Percentiles rank a stretch among this genome's conserved stretches.
Conservation (phyloP, 257 asterid species). For the Gentiana dahurica region DNA sequence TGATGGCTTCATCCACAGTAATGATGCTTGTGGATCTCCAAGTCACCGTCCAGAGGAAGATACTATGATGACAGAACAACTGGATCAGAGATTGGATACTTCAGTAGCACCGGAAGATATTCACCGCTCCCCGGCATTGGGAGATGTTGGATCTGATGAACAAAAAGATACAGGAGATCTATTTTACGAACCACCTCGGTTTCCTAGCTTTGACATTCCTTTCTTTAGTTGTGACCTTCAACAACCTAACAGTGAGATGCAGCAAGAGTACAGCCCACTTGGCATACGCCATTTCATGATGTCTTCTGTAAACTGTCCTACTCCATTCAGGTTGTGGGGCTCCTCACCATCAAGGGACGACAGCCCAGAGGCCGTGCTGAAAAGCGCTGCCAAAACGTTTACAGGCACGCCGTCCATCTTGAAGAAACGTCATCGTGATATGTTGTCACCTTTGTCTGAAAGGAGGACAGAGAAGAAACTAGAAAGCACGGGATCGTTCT, state of each 20-base stretch:
- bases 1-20: constrained; percentile 27
- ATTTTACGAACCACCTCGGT: constrained; percentile 90
- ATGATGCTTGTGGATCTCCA: constrained; percentile 28
- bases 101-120: constrained; percentile 27
- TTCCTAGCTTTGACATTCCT: constrained; percentile 83
- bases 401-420: constrained; percentile 77
- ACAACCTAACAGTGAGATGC: constrained; percentile 63
- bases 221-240: constrained; percentile 86
- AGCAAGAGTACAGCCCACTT: constrained; percentile 91
- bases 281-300: constrained; percentile 93
- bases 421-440: constrained; percentile 82
- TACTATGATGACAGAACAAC: constrained; percentile 14
- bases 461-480: constrained; percentile 68
- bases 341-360: constrained; percentile 67
- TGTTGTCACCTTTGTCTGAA: constrained; percentile 80
- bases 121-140: constrained; percentile 29
- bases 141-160: constrained; percentile 23
- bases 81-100: constrained; percentile 28
- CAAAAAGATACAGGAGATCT: constrained; percentile 52
- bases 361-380: constrained; percentile 70
- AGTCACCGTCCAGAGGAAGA: constrained; percentile 15
- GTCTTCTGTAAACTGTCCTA: constrained; percentile 44
- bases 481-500: constrained; percentile 34
- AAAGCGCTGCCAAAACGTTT: constrained; percentile 85
- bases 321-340: constrained; percentile 81